phyloP scores from a whole-genome alignment of 345 rosid species.

The Euclidium syriacum region DNA sequence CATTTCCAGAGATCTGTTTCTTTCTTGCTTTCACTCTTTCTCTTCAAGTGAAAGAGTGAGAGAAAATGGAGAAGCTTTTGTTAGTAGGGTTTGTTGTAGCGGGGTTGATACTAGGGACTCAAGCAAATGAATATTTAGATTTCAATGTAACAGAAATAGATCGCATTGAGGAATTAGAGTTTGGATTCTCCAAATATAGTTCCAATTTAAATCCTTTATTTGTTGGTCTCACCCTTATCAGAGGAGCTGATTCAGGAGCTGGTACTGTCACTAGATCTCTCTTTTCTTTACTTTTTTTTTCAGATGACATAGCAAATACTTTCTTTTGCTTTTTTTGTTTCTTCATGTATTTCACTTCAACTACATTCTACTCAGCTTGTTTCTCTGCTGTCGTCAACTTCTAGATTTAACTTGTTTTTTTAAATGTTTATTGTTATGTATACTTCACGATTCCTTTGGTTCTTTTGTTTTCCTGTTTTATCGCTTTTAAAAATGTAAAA shows the following conservation, averaged over 20 bases:
- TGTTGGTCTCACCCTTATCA: slow-evolving; percentile 89
- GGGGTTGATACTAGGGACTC: slow-evolving; percentile 25
- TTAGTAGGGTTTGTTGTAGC: slow-evolving; percentile 32
- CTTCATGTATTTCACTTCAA: slow-evolving; percentile 22
- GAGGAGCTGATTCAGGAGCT: slow-evolving; percentile 73
- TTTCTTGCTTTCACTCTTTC: slow-evolving; percentile 23
- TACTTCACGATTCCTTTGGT: not conserved
- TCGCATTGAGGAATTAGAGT: slow-evolving; percentile 41
- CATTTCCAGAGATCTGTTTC: slow-evolving; percentile 16
- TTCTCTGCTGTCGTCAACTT: slow-evolving; percentile 12
- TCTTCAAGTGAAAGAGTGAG: slow-evolving; percentile 2
- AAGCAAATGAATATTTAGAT: slow-evolving; percentile 41
- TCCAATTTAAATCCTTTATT: slow-evolving; percentile 38
- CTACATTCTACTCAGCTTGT: slow-evolving; percentile 10
- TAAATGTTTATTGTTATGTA: slow-evolving; percentile 4
- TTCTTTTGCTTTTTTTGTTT: not conserved
- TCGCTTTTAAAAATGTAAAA: not conserved
- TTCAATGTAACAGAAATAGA: slow-evolving; percentile 56
- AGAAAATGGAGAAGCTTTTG: slow-evolving; percentile 36
- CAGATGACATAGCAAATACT: not conserved
- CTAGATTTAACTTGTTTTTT: slow-evolving; percentile 11
- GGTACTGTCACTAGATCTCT: slow-evolving; percentile 40
- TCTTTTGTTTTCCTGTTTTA: not conserved
- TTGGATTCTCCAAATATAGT: slow-evolving; percentile 39
- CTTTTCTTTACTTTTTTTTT: not conserved